phyloP scores from a whole-genome alignment of 768 basidiomycete species.

The Sutorius australiensis region DNA sequence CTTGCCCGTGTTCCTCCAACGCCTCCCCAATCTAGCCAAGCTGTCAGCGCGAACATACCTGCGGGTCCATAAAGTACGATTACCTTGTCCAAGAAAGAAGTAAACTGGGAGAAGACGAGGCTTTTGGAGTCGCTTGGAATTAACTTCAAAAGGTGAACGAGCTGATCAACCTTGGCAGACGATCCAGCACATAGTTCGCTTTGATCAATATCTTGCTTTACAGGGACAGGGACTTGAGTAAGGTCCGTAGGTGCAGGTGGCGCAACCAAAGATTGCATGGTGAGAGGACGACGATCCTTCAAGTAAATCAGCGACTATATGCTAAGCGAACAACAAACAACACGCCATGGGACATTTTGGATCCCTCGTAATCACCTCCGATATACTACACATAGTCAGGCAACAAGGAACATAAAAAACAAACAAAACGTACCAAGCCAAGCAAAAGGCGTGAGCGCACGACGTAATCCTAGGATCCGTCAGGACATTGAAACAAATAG shows the following conservation, averaged over 20 bases:
- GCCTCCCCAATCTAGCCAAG: slow-evolving; percentile 60
- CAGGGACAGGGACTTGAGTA: slow-evolving; percentile 54
- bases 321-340: not conserved
- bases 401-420: not conserved
- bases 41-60: not conserved
- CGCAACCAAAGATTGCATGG: slow-evolving; percentile 53
- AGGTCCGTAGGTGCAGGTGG: slow-evolving; percentile 63
- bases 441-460: slow-evolving; percentile 72
- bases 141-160: slow-evolving; percentile 66
- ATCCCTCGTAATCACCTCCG: slow-evolving; percentile 64
- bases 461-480: slow-evolving; percentile 68
- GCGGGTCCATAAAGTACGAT: not conserved
- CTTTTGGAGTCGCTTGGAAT: slow-evolving; percentile 72
- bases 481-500: slow-evolving; percentile 62
- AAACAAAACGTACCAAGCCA: slow-evolving; percentile 50
- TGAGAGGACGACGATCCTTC: slow-evolving; percentile 68
- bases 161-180: slow-evolving; percentile 84
- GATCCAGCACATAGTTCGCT: slow-evolving; percentile 47
- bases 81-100: slow-evolving; percentile 79
- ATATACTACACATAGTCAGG: slow-evolving; percentile 45
- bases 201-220: slow-evolving; percentile 39
- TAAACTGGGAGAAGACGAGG: slow-evolving; percentile 89
- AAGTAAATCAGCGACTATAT: slow-evolving; percentile 1
- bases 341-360: slow-evolving; percentile 79
- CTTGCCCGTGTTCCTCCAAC: slow-evolving; percentile 62